Conservation (phyloP, 108 stramenopile species). For the Skeletonema menzelii region DNA sequence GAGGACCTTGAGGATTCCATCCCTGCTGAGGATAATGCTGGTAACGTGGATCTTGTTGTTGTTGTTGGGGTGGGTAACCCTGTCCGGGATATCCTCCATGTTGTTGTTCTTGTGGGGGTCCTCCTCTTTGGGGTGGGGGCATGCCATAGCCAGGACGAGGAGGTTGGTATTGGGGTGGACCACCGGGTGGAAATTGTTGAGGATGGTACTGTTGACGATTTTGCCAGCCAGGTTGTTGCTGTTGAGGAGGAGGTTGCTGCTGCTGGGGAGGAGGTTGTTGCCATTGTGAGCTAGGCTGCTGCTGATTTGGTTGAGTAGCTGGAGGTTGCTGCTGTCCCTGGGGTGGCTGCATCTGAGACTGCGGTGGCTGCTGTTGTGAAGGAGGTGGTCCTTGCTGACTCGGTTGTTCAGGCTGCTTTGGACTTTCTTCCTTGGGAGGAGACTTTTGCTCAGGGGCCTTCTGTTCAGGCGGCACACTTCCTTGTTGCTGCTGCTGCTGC, state of each 20-base stretch:
- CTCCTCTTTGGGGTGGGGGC: slow-evolving; percentile 16
- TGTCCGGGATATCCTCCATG: slow-evolving; percentile 19
- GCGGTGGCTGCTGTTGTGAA: slow-evolving; percentile 13
- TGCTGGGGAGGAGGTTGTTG: slow-evolving; percentile 23
- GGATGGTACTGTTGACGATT: slow-evolving; percentile 10
- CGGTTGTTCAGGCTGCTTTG: slow-evolving; percentile 3
- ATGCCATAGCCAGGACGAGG: slow-evolving; percentile 35
- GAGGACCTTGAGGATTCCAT: not conserved
- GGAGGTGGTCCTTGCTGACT: slow-evolving; percentile 15
- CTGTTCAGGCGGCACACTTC: not conserved
- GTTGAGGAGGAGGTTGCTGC: slow-evolving; percentile 3
- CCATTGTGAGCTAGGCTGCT: not conserved
- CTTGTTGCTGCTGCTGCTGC: slow-evolving; percentile 6
- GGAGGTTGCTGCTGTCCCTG: slow-evolving; percentile 1
- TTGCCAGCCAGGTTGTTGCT: slow-evolving; percentile 7
- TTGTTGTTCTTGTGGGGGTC: slow-evolving; percentile 12
- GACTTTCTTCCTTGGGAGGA: not conserved
- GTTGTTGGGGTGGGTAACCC: slow-evolving; percentile 11
- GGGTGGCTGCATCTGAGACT: slow-evolving; percentile 7
- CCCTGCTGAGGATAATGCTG: slow-evolving; percentile 7
- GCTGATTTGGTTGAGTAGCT: not conserved
- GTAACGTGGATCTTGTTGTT: slow-evolving; percentile 14
- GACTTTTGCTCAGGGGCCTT: not conserved
- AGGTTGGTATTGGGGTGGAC: slow-evolving; percentile 14
- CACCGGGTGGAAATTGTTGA: slow-evolving; percentile 2